Evolutionary conservation across 2,329 filamentous ascomycete genomes (phyloP), one percentile per base, ranked within the genome.

Genomic region (Trichophyton simii): DNA sequence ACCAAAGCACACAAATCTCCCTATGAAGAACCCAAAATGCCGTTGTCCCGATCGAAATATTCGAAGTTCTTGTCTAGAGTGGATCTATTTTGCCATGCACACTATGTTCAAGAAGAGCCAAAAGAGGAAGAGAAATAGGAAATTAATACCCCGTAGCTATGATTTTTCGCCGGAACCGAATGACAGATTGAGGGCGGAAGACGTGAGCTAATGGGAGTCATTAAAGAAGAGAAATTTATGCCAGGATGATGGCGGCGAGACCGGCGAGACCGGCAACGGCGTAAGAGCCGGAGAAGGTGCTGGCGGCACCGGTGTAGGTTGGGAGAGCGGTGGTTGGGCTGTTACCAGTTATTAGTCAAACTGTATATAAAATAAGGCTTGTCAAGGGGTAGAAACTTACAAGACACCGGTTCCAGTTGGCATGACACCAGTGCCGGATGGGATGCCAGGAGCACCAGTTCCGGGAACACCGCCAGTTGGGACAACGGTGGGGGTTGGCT

Each of bases 281-380:
- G 65, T 69, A 65, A 62, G 67, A 69, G 64, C 66, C 67, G 59
- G 66, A 64, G 60, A 71, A 63, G 62, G 64, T 65, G 64, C 63
- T 68, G 62, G 69, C 70, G 58, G 69, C 70, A 68, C 69, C 69
- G 61, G 68, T 69, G 66, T 61, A 71, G 57, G 63, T 63, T 61
- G 67, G 63, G 44, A 66, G 65, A 36, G 63, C 60, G 59, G 59
- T 63, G 57, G 38, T 44, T 58, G 63, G 57, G 42, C 57, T 59
- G 25, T 20, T 22, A 11, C 48, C 13, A 9, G 38, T 34, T 38
- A 9, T 34, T 34, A 28, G 34, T 46, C 18, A 41, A 44, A 44
- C 1, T 6, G n/a, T 7, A 44, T 8, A 18, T 2, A 48, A 20
- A 22, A 44, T 2, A 31, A 31, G 6, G 1, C 6, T 9, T 31